These are phyloP conservation scores for Thelonectria rubi DNA, from an alignment of 2,329 filamentous ascomycete genomes.

Conservation along the genomic window DNA sequence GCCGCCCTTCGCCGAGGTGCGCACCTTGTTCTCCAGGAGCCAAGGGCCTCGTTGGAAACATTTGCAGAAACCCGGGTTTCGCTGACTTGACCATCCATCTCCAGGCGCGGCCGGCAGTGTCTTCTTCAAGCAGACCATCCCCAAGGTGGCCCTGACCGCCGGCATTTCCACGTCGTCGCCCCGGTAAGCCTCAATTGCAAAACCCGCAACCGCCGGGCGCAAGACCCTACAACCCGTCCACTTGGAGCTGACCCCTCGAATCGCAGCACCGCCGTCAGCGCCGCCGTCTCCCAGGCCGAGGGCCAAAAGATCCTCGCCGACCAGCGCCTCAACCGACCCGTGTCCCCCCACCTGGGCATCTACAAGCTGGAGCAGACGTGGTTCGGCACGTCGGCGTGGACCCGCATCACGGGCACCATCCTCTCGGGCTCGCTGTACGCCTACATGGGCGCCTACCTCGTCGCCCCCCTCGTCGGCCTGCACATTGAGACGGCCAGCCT, in stretches of 20 bases:
- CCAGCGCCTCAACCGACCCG: slow-evolving; percentile 83
- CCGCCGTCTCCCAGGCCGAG: slow-evolving; percentile 64
- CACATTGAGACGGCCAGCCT: slow-evolving; percentile 68
- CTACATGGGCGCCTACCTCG: slow-evolving; percentile 83
- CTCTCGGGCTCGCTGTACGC: slow-evolving; percentile 80
- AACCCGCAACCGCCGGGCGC: not conserved
- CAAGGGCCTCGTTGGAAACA: slow-evolving; percentile 30
- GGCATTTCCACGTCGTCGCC: slow-evolving; percentile 55
- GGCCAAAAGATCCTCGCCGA: slow-evolving; percentile 74
- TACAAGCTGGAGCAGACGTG: slow-evolving; percentile 90
- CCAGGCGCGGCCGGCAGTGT: slow-evolving; percentile 54
- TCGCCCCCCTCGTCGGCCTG: slow-evolving; percentile 75
- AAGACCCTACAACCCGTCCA: no score
- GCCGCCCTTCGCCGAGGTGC: slow-evolving; percentile 68
- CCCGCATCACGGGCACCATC: slow-evolving; percentile 83
- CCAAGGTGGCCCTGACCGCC: slow-evolving; percentile 56
- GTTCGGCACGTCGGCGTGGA: slow-evolving; percentile 75
- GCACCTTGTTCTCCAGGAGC: slow-evolving; percentile 33
- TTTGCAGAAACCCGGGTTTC: not conserved
- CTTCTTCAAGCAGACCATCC: slow-evolving; percentile 58
- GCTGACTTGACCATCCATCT: slow-evolving; percentile 25
- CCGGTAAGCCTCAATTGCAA: slow-evolving; percentile 51
- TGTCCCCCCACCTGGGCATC: slow-evolving; percentile 85
- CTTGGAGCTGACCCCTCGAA: no score
- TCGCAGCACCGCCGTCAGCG: slow-evolving; percentile 62